Evolutionary conservation across 768 basidiomycete genomes (phyloP), one percentile per base, ranked within the genome.

Genomic region (Lentinus brumalis): DNA sequence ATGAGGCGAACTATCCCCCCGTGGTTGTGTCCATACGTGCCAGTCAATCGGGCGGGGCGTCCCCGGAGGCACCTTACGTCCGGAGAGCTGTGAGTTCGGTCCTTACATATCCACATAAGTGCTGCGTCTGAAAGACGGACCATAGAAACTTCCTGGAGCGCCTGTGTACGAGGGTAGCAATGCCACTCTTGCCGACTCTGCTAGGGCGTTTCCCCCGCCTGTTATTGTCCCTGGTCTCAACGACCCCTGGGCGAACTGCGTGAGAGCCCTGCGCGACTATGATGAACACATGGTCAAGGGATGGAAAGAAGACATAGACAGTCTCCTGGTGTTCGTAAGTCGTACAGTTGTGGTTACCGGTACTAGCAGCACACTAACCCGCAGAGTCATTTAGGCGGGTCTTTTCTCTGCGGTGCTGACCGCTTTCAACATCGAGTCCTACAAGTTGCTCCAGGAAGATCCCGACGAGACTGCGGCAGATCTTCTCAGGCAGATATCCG

Each of bases 341-440:
- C 14, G 6, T 30, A 35, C 16, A 0, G 14, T 32, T 4, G 2
- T 21, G 44, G 16, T n/a, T 4, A 21, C 16, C 2, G 4, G 7
- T 1, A 26, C 21, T 26, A 26, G 21, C 21, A 26, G 21, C 16
- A n/a, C n/a, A 16, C 44, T 35, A 35, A n/a, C n/a, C 16, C n/a
- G 21, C 16, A 4, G 3, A 8, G 14, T n/a, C 16, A 8, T 16
- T 16, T 50, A 66, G 65, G 53, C 63, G 3, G 65, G 59, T 31
- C 50, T 66, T 9, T 66, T 66, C 53, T 66, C 65, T 1, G 65
- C 65, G 2, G 62, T 61, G 9, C 50, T 64, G 21, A 64, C 65
- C 8, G 59, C 65, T 4, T 66, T 66, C 60, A 61, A 59, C 30
- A 57, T 66, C 16, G 65, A 62, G 18, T 59, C 65, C 10, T 66